These are phyloP conservation scores for Huntiella savannae DNA, from an alignment of 2,329 filamentous ascomycete species.

Conservation along the genomic window DNA sequence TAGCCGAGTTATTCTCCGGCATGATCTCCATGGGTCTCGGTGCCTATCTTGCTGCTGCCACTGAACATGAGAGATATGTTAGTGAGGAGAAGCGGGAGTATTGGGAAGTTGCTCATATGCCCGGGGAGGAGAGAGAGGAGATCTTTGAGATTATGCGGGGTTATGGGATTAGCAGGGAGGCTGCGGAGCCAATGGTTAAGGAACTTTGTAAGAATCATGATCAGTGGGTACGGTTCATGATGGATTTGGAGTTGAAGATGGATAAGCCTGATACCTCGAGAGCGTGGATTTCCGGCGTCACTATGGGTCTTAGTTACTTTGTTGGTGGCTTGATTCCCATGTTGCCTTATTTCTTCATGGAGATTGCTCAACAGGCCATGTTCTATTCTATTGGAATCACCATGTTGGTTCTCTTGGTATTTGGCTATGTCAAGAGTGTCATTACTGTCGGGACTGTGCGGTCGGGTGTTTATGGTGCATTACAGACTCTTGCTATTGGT, in stretches of 20 bases:
- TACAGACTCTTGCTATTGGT: conserved; percentile 47
- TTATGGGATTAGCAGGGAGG: conserved; percentile 27
- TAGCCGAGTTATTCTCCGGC: conserved; percentile 58
- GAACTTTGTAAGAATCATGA: conserved; percentile 29
- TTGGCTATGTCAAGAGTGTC: conserved; percentile 47
- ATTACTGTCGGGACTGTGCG: conserved; percentile 22
- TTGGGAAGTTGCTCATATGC: conserved; percentile 24
- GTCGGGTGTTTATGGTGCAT: conserved; percentile 37
- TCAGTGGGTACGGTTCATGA: conserved; percentile 37
- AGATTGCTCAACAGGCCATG: conserved; percentile 28
- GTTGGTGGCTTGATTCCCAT: conserved; percentile 53
- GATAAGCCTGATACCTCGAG: conserved; percentile 25
- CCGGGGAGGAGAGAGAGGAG: conserved; percentile 27
- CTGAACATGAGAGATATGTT: conserved; percentile 32
- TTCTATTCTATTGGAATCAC: conserved; percentile 42
- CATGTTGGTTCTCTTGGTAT: conserved; percentile 37
- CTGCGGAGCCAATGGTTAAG: conserved; percentile 27
- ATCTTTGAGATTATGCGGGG: conserved; percentile 31
- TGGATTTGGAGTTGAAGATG: conserved; percentile 36
- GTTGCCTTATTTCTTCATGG: conserved; percentile 46
- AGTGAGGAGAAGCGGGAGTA: conserved; percentile 28
- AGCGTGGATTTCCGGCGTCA: conserved; percentile 38
- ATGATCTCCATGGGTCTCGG: conserved; percentile 63
- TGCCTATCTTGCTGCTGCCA: conserved; percentile 48
- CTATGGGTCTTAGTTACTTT: conserved; percentile 50